Evolutionary conservation across 257 asterid species (phyloP), one percentile per base, ranked within the genome.

Genomic region (Primulina eburnea): DNA sequence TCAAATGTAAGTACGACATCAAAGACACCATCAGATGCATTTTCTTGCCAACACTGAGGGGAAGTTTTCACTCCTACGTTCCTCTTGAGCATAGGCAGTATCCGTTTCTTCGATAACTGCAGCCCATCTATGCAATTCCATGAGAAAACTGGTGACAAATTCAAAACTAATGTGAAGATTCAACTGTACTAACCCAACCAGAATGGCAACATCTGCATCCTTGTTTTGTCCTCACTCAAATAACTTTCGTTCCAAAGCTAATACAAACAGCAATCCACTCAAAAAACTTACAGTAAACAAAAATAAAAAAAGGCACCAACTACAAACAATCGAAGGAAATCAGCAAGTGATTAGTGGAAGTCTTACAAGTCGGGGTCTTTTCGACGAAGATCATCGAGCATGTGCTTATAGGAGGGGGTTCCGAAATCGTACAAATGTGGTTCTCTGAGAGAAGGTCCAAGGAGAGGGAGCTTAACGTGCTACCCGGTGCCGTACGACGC

Each of bases 361-460:
- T 64, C 82, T 65, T 74, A 91, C 99, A 94, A 64, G 17, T 94
- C 97, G 55, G 90, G 84, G 85, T 94, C 99, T 69, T 91, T 91
- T 78, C 97, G 97, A 70, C 96, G 97, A 75, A 94, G 99, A 17
- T 94, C 97, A 12, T 94, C 99, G 79, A 86, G 86, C 99, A 94
- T 94, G 29, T 86, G 90, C 79, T 88, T 86, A 74, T 94, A 94
- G 37, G 97, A 94, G 37, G 97, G 99, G 37, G 96, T 94, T 6
- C 99, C 99, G 77, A 94, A 94, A 70, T 94, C 97, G 79, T 94
- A 94, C 65, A 94, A 97, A 62, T 94, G 91, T 60, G 99, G 99
- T 78, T 94, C 99, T 71, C 99, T 79, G 77, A 91, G 82, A 62
- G 99, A 94, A 73, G 99, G 99, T 38, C 99, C 99, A 56, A 97